These are phyloP conservation scores for Sodiomyces alkalinus DNA, from an alignment of 2,329 filamentous ascomycete species.

Conservation along the genomic window DNA sequence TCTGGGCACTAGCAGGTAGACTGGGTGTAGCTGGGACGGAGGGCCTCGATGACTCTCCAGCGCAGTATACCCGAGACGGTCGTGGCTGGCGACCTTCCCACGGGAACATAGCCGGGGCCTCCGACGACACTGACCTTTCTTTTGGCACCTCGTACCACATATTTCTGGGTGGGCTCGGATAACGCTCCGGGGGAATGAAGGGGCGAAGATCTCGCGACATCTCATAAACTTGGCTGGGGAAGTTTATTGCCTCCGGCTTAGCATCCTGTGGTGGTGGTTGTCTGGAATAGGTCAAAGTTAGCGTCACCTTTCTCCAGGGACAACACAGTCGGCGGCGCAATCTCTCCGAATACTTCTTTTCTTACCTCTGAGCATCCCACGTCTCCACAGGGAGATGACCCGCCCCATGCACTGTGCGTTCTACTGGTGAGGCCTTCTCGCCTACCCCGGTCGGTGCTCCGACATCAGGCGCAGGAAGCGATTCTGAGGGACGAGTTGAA, in stretches of 20 bases:
- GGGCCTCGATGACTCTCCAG: too few relatives aligned
- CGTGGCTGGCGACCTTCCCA: constrained; percentile 64
- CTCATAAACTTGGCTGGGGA: constrained; percentile 62
- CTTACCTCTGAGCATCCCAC: constrained; percentile 42
- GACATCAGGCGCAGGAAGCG: too few relatives aligned
- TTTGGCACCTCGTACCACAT: constrained; percentile 81
- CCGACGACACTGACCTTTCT: constrained; percentile 36
- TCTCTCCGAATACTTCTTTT: too few relatives aligned
- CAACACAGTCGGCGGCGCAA: too few relatives aligned
- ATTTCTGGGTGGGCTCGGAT: constrained; percentile 70
- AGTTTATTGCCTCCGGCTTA: constrained; percentile 71
- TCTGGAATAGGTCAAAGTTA: constrained; percentile 31
- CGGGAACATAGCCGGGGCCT: constrained; percentile 63
- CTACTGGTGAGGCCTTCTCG: too few relatives aligned
- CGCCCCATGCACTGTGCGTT: too few relatives aligned
- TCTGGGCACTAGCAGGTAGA: too few relatives aligned
- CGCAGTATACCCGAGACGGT: constrained; percentile 51
- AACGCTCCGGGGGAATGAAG: constrained; percentile 62
- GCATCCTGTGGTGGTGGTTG: constrained; percentile 50
- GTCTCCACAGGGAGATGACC: constrained; percentile 15
- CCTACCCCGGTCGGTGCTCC: too few relatives aligned
- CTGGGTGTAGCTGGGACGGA: too few relatives aligned
- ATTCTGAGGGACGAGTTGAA: too few relatives aligned
- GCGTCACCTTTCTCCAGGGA: too few relatives aligned
- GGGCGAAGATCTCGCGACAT: constrained; percentile 66